Base-by-base conservation (phyloP, 768 basidiomycete species). In the Suillus subalutaceus region DNA sequence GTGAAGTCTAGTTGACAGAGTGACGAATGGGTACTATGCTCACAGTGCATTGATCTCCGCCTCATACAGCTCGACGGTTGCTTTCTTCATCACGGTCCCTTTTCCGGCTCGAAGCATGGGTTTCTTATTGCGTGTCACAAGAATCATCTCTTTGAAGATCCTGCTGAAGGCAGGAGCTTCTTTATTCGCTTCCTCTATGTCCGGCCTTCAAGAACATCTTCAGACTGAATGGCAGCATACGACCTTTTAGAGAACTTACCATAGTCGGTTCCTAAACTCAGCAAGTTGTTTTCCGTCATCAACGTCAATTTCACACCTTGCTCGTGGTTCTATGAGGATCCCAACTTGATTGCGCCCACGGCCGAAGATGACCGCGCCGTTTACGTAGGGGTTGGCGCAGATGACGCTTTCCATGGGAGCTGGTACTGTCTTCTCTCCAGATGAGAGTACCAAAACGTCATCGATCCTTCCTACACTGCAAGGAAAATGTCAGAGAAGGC, bases 61-160 rank as follows among this genome's bases (percentile, higher is more conserved):
- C 3, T 74, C 73, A 66, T 87, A 88, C 0, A 72, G 53, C 0
- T 63, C 70, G 16, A 86, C 62, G 0, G 81, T 74, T 16, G 75
- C 76, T 63, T 81, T 82, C 37, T 81, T 78, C 63, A 73, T 73
- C 6, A 84, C 75, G 0, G 84, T 83, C 0, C 84, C 83, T 66
- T 87, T 87, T 3, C 73, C 76, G 3, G 83, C 73, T 46, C 81
- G 79, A 6, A 77, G 72, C 56, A 87, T 69, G 0, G 85, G 86
- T 66, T 83, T 84, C 0, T 71, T 73, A 18, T 74, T 52, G 4
- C 72, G 70, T 1, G 84, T 75, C 10, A 86, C 69, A 20, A 86
- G 43, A 50, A 87, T 84, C 85, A 86, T 82, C 69, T 87, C 83
- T 71, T 84, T 84, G 73, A 82, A 84, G 9, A 85, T 78, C 7